Base-by-base conservation (phyloP, 2,329 filamentous ascomycete genomes). In the Orbilia ellipsospora region DNA sequence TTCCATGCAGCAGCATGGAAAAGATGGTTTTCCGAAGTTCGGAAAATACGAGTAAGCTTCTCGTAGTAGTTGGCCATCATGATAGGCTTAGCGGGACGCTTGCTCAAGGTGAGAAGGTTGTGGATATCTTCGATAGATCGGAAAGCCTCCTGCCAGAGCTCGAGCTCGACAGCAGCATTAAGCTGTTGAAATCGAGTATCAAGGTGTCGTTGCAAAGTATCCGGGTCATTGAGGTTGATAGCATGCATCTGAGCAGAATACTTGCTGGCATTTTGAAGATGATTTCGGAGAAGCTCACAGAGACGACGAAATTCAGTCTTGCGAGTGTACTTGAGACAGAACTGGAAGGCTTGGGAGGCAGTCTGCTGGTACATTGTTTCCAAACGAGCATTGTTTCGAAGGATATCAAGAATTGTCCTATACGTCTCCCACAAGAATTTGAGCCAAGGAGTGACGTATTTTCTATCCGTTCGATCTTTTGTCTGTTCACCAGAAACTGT, bases 1-100 rank as follows among this genome's bases (percentile, higher is more conserved):
- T 93, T 96, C 93, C 93, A 99, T 77, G 95, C 93, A 65, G 95
- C 95, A 79, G 95, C 95, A 82, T 99, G 95, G 90, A 99, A 99
- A 54, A 99, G 90, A 83, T 98, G 98, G 87, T 99, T 99, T 85
- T 98, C 95, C 83, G 94, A 96, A 79, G 98, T 95, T 77, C 99
- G 89, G 88, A 99, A 99, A 83, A 99, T 99, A 78, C 94, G 90
- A 48, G 95, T 97, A 72, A 99, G 90, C 86, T 98, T 98, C 87
- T 99, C 95, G 84, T 98, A 99, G 88, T 99, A 99, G 86, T 98
- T 99, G 85, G 95, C 95, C 95, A 99, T 99, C 95, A 99, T 98
- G 82, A 97, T 87, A 83, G 97, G 97, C 90, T 98, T 98, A 65
- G 95, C 91, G 45, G 94, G 94, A 67, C 95, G 92, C 88, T 98